Base-by-base conservation (phyloP, 1,284 basidiomycete genomes). In the Takashimella koratensis region DNA sequence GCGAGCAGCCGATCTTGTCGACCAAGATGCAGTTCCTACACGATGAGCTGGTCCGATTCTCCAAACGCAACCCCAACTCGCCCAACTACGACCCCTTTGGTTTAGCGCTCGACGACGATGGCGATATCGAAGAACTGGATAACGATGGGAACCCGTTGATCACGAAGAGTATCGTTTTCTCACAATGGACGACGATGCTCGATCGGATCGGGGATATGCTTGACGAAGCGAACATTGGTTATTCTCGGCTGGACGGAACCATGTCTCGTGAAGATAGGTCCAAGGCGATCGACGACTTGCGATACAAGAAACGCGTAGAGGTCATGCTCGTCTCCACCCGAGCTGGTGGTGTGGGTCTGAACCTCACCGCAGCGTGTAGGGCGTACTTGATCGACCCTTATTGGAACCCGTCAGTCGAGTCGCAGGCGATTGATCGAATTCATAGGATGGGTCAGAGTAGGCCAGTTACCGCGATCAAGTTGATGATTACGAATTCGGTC, bases 391-490 rank as follows among this genome's bases (percentile, higher is more conserved):
- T 97, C 83, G 93, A 97, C 75, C 93, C 93, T 41, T 59, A 22
- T 66, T 91, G 89, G 90, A 97, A 97, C 68, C 94, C 94, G 19
- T 92, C 92, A 11, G 93, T 96, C 5, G 93, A 97, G 79, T 91
- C 93, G 67, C 93, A 96, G 76, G 92, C 92, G 21, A 90, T 95
- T 51, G 88, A 96, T 79, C 85, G 94, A 57, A 92, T 95, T 65
- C 92, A 97, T 76, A 92, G 93, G 52, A 81, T 97, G 49, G 93
- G 93, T 24, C 96, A 98, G 74, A 94, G 86, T 3, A 82, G 85
- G 49, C 87, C 90, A 0, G 96, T 98, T 8, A 86, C 85, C 10
- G 94, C 94, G 0, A 81, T 93, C 69, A 93, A 95, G 70, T 82
- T 93, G 54, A 89, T 98, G 70, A 92, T 98, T 64, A 86, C 91